phyloP scores from a whole-genome alignment of 2,329 filamentous ascomycete species.

The Cladophialophora carrionii region DNA sequence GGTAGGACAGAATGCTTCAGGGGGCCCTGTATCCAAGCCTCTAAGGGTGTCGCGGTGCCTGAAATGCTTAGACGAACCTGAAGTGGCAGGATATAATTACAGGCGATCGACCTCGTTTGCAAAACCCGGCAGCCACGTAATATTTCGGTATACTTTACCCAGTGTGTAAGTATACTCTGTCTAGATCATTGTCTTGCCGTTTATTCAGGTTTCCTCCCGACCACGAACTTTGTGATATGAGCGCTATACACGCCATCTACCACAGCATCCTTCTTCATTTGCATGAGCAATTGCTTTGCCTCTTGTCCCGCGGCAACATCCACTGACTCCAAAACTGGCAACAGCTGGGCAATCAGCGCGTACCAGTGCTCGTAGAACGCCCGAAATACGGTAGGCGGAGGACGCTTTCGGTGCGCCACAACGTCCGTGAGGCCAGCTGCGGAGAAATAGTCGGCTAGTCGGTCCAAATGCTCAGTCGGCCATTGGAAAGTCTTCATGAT shows the following conservation, averaged over 20 bases:
- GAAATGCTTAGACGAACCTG: background rate
- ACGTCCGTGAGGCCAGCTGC: slow-evolving; percentile 14
- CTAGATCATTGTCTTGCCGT: background rate
- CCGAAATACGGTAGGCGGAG: slow-evolving; percentile 18
- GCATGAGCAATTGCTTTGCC: slow-evolving; percentile 13
- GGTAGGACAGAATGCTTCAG: background rate
- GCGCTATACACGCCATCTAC: slow-evolving; percentile 21
- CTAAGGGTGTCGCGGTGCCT: background rate
- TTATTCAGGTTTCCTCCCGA: slow-evolving; percentile 14
- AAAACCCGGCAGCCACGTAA: background rate
- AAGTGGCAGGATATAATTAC: background rate
- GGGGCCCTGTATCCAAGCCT: background rate
- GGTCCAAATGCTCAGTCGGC: slow-evolving; percentile 18
- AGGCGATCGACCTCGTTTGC: background rate
- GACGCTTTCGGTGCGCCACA: slow-evolving; percentile 11
- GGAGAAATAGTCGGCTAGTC: slow-evolving; percentile 15
- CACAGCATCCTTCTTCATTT: slow-evolving; percentile 19
- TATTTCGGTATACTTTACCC: background rate
- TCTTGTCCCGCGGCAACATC: slow-evolving; percentile 15
- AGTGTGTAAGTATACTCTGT: background rate
- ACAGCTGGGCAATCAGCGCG: slow-evolving; percentile 17
- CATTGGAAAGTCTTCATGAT: slow-evolving; percentile 23
- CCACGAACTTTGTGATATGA: slow-evolving; percentile 20
- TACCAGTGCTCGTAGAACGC: slow-evolving; percentile 25
- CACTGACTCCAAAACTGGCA: slow-evolving; percentile 17